A percentile compares a stretch with the other conserved stretches of the same genome.
These are phyloP conservation scores for Thermochaetoides dissita DNA, from an alignment of 2,329 filamentous ascomycete genomes.

Conservation along the genomic window DNA sequence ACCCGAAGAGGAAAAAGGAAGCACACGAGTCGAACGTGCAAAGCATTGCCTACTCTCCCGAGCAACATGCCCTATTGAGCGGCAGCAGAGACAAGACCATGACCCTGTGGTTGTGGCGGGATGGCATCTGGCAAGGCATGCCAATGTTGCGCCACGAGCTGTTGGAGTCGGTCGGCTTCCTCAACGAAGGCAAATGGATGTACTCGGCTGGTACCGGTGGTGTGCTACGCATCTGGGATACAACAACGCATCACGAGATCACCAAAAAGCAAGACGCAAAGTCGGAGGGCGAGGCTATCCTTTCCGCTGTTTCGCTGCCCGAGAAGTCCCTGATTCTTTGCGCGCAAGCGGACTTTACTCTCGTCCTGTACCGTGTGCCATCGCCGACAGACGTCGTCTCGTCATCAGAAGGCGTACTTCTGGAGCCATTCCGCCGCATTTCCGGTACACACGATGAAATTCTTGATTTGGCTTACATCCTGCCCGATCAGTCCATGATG, in stretches of 20 bases:
- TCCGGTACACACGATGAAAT: conserved; percentile 97
- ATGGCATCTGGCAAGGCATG: conserved; percentile 65
- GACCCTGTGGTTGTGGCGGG: conserved; percentile 91
- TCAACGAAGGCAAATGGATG: conserved; percentile 55
- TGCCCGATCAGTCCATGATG: conserved; percentile 65
- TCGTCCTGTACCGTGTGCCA: conserved; percentile 53
- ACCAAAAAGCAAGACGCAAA: conserved; percentile 56
- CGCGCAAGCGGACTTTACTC: conserved; percentile 77
- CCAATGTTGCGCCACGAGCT: conserved; percentile 78
- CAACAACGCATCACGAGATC: conserved; percentile 61
- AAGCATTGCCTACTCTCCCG: conserved; percentile 63
- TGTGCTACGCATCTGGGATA: conserved; percentile 70
- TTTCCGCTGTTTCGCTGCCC: conserved; percentile 54
- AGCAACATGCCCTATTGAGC: conserved; percentile 64
- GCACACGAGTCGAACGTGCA: conserved; percentile 94
- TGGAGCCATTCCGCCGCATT: conserved; percentile 56
- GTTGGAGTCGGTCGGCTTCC: conserved; percentile 71
- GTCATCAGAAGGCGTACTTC: conserved; percentile 13
- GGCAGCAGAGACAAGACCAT: conserved; percentile 86
- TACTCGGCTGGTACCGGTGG: conserved; percentile 80
- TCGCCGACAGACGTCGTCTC: conserved; percentile 24
- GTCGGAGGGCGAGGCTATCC: conserved; percentile 51
- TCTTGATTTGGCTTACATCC: conserved; percentile 80
- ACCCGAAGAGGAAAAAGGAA: conserved; percentile 39
- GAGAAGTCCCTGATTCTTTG: conserved; percentile 60